phyloP scores from a whole-genome alignment of 2,329 filamentous ascomycete genomes.

The Exophiala viscosa region DNA sequence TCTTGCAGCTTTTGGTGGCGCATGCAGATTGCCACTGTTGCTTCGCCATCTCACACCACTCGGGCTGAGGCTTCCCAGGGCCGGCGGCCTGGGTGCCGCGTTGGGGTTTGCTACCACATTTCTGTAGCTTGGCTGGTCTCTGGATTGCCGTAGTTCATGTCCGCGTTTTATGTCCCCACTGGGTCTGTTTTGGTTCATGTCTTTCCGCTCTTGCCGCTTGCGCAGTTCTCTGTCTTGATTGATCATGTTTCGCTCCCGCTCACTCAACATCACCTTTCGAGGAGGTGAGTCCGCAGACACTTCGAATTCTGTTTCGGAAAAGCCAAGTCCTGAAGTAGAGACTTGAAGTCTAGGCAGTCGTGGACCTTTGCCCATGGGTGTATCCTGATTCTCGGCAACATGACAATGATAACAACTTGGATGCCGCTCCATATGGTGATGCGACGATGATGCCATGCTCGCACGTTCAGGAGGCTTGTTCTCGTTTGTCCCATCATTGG shows the following conservation, averaged over 20 bases:
- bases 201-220: constrained; percentile 15
- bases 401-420: constrained; percentile 27
- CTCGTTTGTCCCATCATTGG: constrained; percentile 5
- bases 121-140: constrained; percentile 11
- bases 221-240: constrained; percentile 27
- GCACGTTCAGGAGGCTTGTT: constrained; percentile 12
- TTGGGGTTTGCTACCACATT: constrained; percentile 15
- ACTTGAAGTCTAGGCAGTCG: constrained; percentile 28
- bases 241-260: constrained; percentile 29
- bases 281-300: constrained; percentile 27
- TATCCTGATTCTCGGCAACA: constrained; percentile 6
- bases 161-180: constrained; percentile 6
- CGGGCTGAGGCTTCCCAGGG: constrained; percentile 12
- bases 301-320: constrained; percentile 29
- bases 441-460: constrained; percentile 14
- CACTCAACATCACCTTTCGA: constrained; percentile 29
- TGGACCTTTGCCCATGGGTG: constrained; percentile 17
- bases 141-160: constrained; percentile 1
- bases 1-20: not conserved
- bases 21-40: not conserved
- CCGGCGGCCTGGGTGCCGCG: constrained; percentile 9
- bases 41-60: not conserved
- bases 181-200: constrained; percentile 11
- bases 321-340: constrained; percentile 29
- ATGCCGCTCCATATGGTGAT: constrained; percentile 22